Base-by-base conservation (phyloP, 371 early-diverging fungal genomes). In the Rhizopus delemar region DNA sequence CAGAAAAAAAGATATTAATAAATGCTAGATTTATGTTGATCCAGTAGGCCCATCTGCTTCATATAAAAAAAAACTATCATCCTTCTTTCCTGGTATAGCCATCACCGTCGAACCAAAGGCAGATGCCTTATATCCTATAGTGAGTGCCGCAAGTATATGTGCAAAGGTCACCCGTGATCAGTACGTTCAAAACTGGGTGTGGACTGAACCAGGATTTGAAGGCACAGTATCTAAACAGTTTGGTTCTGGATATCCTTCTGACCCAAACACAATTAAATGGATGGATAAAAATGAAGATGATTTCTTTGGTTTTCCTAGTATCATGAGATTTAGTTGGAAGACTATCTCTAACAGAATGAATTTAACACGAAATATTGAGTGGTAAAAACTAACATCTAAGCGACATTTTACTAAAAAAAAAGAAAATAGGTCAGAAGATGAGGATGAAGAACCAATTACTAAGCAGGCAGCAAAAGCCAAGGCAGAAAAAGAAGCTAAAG, bases 181-280 rank as follows among this genome's bases (percentile, higher is more conserved):
- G 43, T 80, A 91, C 8, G 62, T 99, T 29, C 70, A 82, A 41
- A 69, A 89, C 51, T 97, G 97, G 97, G 57, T 69, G 32, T 97
- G 94, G 83, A 76, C 78, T 29, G 96, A 96, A 65, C 57, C 66
- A 4, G 81, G 59, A 41, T 66, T 81, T 22, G 71, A 69, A 2
- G 65, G 68, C 9, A 43, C 52, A 6, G 39, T 87, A 28, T 81
- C 86, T 0, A 81, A 75, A 15, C 60, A 69, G 3, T 94, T 93
- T 76, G 99, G 99, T 4, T 95, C 95, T 0, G 99, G 99, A 15
- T 99, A 99, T 73, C 98, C 99, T 5, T 85, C 91, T 36, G 99
- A 99, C 78, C 98, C 98, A 3, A 88, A 89, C 59, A 99, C 99
- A 0, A 83, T 88, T 0, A 62, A 74, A 22, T 99, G 99, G 99